Evolutionary conservation across 192 early-diverging fungal species (phyloP), one percentile per base, ranked within the genome.

Genomic region (Phycomyces nitens): DNA sequence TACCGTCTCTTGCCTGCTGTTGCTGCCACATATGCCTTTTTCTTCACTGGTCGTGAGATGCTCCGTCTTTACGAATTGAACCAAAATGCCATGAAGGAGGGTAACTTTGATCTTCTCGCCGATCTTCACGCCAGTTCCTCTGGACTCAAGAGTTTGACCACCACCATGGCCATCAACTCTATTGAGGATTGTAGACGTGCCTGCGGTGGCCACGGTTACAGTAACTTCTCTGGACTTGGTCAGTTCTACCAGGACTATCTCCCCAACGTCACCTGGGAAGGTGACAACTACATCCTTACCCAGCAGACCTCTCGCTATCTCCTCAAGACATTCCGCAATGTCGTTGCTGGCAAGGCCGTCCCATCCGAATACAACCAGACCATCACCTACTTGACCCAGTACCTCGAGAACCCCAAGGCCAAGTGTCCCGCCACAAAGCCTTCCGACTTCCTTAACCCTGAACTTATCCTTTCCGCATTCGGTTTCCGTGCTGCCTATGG

Each of bases 231-330:
- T 42, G 91, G 91, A 1, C 77, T 92, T 12, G 79, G 78, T 27
- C 74, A 81, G 51, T 81, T 90, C 71, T 84, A 84, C 27, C 82
- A 81, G 68, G 85, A 92, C 66, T 80, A 83, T 52, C 79, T 86
- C 24, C 89, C 89, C 15, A 89, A 89, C 58, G 84, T 84, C 47
- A 92, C 88, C 53, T 90, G 86, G 87, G 91, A 92, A 71, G 91
- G 91, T 52, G 91, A 92, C 68, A 92, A 92, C 80, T 87, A 88
- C 68, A 81, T 95, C 20, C 69, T 95, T 62, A 88, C 89, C 6
- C 93, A 93, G 73, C 93, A 95, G 79, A 89, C 89, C 15, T 77
- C 84, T 39, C 88, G 91, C 40, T 93, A 89, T 73, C 77, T 95
- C 26, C 58, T 91, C 66, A 89, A 85, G 70, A 81, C 82, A 47